Percentiles rank a stretch among this genome's conserved stretches.
Conservation (phyloP, 371 early-diverging fungal genomes). For the Umbelopsis sp. region DNA sequence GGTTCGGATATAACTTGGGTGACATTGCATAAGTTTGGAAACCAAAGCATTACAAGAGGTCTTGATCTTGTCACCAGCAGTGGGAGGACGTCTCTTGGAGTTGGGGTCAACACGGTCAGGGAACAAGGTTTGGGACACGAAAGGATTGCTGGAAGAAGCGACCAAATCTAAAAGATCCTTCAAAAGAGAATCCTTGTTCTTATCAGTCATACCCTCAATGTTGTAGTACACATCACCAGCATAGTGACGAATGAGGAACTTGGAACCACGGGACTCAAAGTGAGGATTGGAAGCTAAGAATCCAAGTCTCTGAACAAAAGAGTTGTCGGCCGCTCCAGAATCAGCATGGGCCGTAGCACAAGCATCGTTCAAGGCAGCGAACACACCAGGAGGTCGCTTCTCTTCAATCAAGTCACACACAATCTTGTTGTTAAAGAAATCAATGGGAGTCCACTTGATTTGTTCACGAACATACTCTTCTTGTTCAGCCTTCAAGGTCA, state of each 20-base stretch:
- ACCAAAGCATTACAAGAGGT: constrained; percentile 78
- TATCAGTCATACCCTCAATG: constrained; percentile 96
- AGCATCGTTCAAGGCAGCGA: constrained; percentile 95
- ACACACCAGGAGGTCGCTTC: constrained; percentile 91
- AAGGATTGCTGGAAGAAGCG: constrained; percentile 69
- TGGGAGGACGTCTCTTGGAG: constrained; percentile 88
- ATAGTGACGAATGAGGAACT: constrained; percentile 94
- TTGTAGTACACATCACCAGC: constrained; percentile 95
- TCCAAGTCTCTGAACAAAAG: constrained; percentile 79
- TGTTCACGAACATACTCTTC: constrained; percentile 97
- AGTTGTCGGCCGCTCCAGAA: constrained; percentile 86
- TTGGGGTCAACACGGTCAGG: constrained; percentile 88
- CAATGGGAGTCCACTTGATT: constrained; percentile 99
- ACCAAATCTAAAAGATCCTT: constrained; percentile 88
- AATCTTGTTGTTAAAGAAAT: constrained; percentile 98
- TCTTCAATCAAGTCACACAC: constrained; percentile 98
- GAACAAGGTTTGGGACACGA: constrained; percentile 73
- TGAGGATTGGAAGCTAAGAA: constrained; percentile 75
- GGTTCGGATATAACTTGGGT: constrained; percentile 98
- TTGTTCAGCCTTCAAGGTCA: constrained; percentile 97
- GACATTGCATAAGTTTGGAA: constrained; percentile 90
- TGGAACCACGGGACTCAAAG: constrained; percentile 77
- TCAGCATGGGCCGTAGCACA: constrained; percentile 92
- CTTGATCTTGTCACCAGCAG: constrained; percentile 87
- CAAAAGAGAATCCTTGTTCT: constrained; percentile 97